These are phyloP conservation scores for Glycine tomentella DNA, from an alignment of 306 rosid species.

Conservation along the genomic window DNA sequence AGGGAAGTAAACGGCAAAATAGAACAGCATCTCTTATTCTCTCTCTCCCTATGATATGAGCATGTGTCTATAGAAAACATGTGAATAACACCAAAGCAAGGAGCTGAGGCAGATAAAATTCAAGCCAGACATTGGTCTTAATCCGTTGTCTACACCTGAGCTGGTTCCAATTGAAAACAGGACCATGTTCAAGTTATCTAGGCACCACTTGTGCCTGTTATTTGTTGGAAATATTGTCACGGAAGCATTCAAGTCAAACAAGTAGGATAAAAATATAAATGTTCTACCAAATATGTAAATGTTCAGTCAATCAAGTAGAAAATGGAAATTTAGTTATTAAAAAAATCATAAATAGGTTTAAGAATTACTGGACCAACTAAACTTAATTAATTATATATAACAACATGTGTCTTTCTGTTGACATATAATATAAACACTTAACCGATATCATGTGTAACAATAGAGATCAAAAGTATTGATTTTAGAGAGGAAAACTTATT, in stretches of 20 bases:
- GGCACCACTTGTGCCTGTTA: constrained; percentile 17
- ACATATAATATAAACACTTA: no score
- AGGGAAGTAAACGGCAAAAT: constrained; percentile 41
- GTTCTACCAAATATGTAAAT: constrained; percentile 6
- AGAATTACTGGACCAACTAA: no score
- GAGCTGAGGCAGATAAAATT: not conserved
- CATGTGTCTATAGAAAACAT: constrained; percentile 41
- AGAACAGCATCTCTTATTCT: constrained; percentile 3
- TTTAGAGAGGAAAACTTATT: no score
- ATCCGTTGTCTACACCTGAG: constrained; percentile 13
- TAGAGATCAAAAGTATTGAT: no score
- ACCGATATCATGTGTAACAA: no score
- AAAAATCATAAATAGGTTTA: not conserved
- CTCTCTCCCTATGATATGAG: not conserved
- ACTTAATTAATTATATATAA: no score
- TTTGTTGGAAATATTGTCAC: not conserved
- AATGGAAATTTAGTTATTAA: not conserved
- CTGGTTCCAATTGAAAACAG: not conserved
- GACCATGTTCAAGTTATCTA: not conserved
- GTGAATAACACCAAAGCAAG: constrained; percentile 46
- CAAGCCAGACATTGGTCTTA: constrained; percentile 40
- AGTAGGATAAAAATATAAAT: not conserved
- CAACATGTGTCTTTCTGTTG: no score
- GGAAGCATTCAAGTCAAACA: not conserved
- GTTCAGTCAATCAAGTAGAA: not conserved